A percentile compares a stretch with the other conserved stretches of the same genome.
These are phyloP conservation scores for Chlorella vulgaris DNA, from an alignment of 139 green algal species.

Conservation along the genomic window DNA sequence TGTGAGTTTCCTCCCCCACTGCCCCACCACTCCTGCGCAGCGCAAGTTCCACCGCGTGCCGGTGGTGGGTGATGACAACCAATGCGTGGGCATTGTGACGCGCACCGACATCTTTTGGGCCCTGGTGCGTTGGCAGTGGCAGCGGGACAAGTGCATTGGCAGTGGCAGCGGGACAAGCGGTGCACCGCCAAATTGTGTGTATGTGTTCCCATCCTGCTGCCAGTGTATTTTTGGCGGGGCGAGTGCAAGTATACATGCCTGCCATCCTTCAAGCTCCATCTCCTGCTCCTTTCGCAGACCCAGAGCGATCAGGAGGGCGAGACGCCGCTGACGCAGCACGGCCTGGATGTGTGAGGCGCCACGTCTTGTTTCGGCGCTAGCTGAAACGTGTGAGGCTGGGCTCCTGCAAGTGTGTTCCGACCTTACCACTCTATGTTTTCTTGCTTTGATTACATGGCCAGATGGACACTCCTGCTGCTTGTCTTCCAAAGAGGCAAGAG, in stretches of 20 bases:
- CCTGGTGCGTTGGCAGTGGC: constrained; percentile 12
- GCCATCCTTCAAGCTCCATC: no score
- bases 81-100: constrained; percentile 57
- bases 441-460: no score
- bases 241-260: no score
- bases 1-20: not conserved
- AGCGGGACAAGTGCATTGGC: not conserved
- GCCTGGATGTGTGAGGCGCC: constrained; percentile 1
- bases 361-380: not conserved
- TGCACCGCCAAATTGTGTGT: not conserved
- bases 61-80: constrained; percentile 42
- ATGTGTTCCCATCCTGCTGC: no score
- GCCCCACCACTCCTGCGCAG: constrained; percentile 34
- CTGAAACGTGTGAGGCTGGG: not conserved
- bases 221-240: no score
- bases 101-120: constrained; percentile 63
- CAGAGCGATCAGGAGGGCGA: constrained; percentile 12
- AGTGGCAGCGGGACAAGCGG: not conserved
- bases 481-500: no score
- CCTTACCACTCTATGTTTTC: no score
- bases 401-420: no score
- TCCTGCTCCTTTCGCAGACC: no score
- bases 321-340: not conserved
- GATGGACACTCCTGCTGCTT: no score
- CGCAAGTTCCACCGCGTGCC: constrained; percentile 63